Percentiles rank a stretch among this genome's conserved stretches.
phyloP scores from a whole-genome alignment of 2,329 filamentous ascomycete genomes.

The Fusarium drepaniforme region DNA sequence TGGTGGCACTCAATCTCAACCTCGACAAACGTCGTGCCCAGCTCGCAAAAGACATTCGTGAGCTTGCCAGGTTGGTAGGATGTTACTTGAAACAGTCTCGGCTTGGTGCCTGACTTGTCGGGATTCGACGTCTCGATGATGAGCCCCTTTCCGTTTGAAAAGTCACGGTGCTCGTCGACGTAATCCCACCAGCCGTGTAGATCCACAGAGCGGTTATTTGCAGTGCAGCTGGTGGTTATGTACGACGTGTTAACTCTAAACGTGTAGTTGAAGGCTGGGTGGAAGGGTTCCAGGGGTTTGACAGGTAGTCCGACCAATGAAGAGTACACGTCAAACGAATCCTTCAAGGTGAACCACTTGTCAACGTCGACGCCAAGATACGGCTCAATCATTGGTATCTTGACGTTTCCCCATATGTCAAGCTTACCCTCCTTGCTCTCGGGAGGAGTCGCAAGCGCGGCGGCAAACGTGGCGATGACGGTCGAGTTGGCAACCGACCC shows the following conservation, averaged over 20 bases:
- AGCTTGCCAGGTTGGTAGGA: not conserved
- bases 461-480: conserved; percentile 4
- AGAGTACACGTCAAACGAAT: not conserved
- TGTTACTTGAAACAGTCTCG: not conserved
- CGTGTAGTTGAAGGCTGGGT: not conserved
- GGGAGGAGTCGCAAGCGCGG: conserved; percentile 1
- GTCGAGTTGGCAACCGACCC: not conserved
- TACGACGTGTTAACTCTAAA: not conserved
- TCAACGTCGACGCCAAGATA: not conserved
- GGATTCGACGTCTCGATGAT: conserved; percentile 1
- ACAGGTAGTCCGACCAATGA: conserved; percentile 10
- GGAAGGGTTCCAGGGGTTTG: not conserved
- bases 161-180: not conserved
- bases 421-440: conserved; percentile 5
- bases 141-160: not conserved
- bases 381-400: conserved; percentile 14
- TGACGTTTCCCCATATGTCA: conserved; percentile 7
- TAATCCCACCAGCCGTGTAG: not conserved
- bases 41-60: conserved; percentile 2
- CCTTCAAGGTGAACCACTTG: not conserved
- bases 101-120: not conserved
- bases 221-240: not conserved
- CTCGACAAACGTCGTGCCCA: conserved; percentile 5
- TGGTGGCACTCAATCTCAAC: conserved; percentile 5
- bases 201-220: not conserved